These are phyloP conservation scores for Hydnomerulius pinastri DNA, from an alignment of 768 basidiomycete species.

Conservation along the genomic window DNA sequence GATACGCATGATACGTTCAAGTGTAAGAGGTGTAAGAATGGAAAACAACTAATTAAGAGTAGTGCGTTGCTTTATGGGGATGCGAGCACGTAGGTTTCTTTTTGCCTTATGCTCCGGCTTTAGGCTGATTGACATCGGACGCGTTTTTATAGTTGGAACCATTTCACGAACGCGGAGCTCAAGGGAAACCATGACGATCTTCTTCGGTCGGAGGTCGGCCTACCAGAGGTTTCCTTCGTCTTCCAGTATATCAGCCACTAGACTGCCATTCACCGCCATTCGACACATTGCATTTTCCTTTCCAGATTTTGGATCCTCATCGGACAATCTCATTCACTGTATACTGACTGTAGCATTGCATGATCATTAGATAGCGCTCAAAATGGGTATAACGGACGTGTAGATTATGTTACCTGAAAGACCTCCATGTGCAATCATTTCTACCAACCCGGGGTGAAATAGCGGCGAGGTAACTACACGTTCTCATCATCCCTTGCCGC, in stretches of 20 bases:
- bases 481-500: too few species aligned
- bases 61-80: conserved; percentile 93
- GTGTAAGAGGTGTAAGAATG: conserved; percentile 87
- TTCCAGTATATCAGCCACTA: conserved; percentile 96
- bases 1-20: conserved; percentile 99
- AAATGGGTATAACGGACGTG: too few species aligned
- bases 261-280: conserved; percentile 1
- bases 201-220: conserved; percentile 83
- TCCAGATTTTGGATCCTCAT: conserved; percentile 4
- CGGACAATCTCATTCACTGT: conserved; percentile 7
- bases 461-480: too few species aligned
- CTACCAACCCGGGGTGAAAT: too few species aligned
- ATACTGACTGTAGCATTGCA: not conserved
- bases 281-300: too few species aligned
- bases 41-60: conserved; percentile 80
- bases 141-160: conserved; percentile 91
- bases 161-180: conserved; percentile 87
- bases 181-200: conserved; percentile 94
- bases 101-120: too few species aligned
- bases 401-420: too few species aligned
- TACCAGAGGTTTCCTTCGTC: conserved; percentile 87
- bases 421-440: too few species aligned
- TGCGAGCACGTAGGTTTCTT: conserved; percentile 86
- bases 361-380: too few species aligned
- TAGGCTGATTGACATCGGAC: conserved; percentile 5